Evolutionary conservation across 2,329 filamentous ascomycete species (phyloP), one percentile per base, ranked within the genome.

Genomic region (Cytospora piceae): DNA sequence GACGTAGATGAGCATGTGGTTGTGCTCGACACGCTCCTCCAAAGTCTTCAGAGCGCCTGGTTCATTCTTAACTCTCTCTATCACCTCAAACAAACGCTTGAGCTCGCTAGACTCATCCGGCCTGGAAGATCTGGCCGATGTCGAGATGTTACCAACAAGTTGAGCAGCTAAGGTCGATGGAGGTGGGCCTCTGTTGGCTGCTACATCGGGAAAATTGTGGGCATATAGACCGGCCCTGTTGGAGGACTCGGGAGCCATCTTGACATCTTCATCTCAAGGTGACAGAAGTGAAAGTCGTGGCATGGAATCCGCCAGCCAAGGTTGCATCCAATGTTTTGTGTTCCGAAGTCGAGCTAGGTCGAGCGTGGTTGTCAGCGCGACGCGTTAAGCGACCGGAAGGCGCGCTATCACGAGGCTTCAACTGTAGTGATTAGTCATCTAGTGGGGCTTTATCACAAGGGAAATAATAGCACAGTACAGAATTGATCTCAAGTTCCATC

Each of bases 131-230:
- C 83, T 84, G 60, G 85, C 83, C 58, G 86, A 85, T 27, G 90
- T 85, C 53, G 90, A 87, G 68, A 93, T 88, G 74, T 92, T 92
- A 74, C 92, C 89, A 69, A 95, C 92, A 65, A 97, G 88, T 76
- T 96, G 92, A 15, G 92, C 92, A 61, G 94, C 93, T 72, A 97
- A 84, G 12, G 93, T 96, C 20, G 94, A 97, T 15, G 93, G 90
- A 49, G 88, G 87, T 55, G 81, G 79, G 12, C 66, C 73, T 61
- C 73, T 66, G 39, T 31, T 51, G 46, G 62, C 63, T 34, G 58
- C 57, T 34, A 68, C 61, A 49, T 68, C 65, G 20, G 56, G 59
- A 61, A 51, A 29, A 39, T 24, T 24, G 27, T 63, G 67, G 55
- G 55, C 53, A 67, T 59, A 22, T 57, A 39, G n/a, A 22, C 53